These are phyloP conservation scores for Silene vulgaris DNA, from an alignment of 179 eudicot species.

Conservation along the genomic window DNA sequence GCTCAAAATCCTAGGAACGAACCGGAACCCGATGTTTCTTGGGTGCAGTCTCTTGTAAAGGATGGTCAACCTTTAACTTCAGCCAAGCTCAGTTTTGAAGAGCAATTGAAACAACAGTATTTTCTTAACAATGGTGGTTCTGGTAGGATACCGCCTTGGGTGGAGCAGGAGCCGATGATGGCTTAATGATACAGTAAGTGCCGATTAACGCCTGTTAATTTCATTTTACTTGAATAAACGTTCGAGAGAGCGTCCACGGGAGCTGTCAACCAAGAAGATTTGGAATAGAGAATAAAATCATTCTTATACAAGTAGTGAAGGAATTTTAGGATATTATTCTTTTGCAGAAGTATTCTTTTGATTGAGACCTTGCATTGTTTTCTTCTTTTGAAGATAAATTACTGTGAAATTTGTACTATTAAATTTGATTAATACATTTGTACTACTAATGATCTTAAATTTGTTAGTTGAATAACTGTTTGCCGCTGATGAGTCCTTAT, in stretches of 20 bases:
- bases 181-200: conserved; percentile 33
- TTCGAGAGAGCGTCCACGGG: conserved; percentile 11
- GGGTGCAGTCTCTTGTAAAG: conserved; percentile 58
- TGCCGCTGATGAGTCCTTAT: too few relatives aligned
- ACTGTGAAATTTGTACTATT: conserved; percentile 22
- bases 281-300: conserved; percentile 24
- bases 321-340: conserved; percentile 14
- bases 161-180: conserved; percentile 75
- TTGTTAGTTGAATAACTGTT: too few relatives aligned
- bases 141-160: conserved; percentile 59
- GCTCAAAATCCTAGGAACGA: conserved; percentile 27
- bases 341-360: conserved; percentile 27
- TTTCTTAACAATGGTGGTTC: conserved; percentile 33
- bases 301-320: conserved; percentile 7
- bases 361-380: conserved; percentile 21
- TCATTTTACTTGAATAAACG: conserved; percentile 4
- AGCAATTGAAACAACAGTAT: conserved; percentile 37
- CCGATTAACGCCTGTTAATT: conserved; percentile 12
- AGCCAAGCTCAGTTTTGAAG: conserved; percentile 34
- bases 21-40: conserved; percentile 38
- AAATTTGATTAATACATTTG: conserved; percentile 24
- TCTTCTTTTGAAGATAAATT: conserved; percentile 32
- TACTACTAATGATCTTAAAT: too few relatives aligned
- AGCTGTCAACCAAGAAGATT: conserved; percentile 7
- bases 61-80: conserved; percentile 37